phyloP scores from a whole-genome alignment of 2,329 filamentous ascomycete species.

The Microsporum ferrugineum region DNA sequence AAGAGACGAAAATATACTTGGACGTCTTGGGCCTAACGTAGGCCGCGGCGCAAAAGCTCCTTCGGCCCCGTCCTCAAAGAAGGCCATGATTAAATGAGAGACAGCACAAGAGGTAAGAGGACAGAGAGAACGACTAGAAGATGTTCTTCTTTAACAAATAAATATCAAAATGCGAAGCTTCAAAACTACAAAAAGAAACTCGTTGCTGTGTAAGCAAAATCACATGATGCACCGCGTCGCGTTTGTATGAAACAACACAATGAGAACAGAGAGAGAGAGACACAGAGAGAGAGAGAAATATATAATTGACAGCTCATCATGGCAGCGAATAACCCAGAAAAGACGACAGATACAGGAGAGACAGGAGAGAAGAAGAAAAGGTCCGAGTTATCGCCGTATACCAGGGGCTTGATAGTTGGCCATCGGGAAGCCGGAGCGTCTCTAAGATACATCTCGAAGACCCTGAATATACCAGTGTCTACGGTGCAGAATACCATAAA shows the following conservation, averaged over 20 bases:
- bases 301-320: background rate
- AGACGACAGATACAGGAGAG: background rate
- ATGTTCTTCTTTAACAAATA: background rate
- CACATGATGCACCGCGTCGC: background rate
- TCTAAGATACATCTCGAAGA: background rate
- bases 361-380: background rate
- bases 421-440: background rate
- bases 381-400: background rate
- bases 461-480: background rate
- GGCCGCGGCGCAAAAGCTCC: conserved; percentile 17
- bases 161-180: background rate
- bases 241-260: background rate
- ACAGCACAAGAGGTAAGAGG: background rate
- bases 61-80: conserved; percentile 30
- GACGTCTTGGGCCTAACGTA: conserved; percentile 29
- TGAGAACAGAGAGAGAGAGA: background rate
- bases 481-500: background rate
- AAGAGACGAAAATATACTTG: conserved; percentile 21
- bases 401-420: background rate
- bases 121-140: background rate
- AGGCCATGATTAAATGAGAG: conserved; percentile 23
- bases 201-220: background rate
- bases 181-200: background rate
- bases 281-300: background rate
- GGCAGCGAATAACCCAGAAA: background rate